Conservation (phyloP, 208 protist genomes). For the Angomonas desouzai region DNA sequence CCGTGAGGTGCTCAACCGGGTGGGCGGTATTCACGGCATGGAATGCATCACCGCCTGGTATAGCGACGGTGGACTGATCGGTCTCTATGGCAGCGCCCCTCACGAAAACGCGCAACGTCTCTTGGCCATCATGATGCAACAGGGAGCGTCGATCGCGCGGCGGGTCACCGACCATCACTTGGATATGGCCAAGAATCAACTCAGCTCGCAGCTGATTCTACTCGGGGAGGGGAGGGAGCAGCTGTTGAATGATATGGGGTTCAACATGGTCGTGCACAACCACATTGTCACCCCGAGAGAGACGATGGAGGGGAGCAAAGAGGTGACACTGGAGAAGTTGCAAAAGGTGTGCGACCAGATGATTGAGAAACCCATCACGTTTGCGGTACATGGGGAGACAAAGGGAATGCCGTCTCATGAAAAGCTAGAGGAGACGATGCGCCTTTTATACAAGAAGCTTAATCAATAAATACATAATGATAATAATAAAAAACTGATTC, state of each 20-base stretch:
- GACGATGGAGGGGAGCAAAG: slow-evolving; percentile 53
- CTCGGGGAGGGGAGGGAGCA: slow-evolving; percentile 79
- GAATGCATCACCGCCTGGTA: slow-evolving; percentile 92
- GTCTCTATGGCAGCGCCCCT: slow-evolving; percentile 81
- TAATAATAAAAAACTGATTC: too few relatives aligned
- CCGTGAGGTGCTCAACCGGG: slow-evolving; percentile 81
- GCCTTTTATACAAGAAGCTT: slow-evolving; percentile 37
- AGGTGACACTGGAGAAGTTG: slow-evolving; percentile 71
- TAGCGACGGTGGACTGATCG: slow-evolving; percentile 83
- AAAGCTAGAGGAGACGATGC: slow-evolving; percentile 46
- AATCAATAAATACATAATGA: slow-evolving; percentile 27
- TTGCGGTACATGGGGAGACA: slow-evolving; percentile 77
- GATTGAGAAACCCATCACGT: slow-evolving; percentile 58
- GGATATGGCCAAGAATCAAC: slow-evolving; percentile 88
- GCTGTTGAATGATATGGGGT: slow-evolving; percentile 86
- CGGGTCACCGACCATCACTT: slow-evolving; percentile 68
- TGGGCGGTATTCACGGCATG: slow-evolving; percentile 70
- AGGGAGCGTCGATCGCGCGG: slow-evolving; percentile 73
- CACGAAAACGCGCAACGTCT: slow-evolving; percentile 73
- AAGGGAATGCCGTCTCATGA: slow-evolving; percentile 53
- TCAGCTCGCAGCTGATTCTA: slow-evolving; percentile 80
- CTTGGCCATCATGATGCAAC: slow-evolving; percentile 72
- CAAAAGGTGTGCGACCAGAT: slow-evolving; percentile 60
- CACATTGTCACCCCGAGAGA: slow-evolving; percentile 71
- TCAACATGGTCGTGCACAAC: slow-evolving; percentile 82